Evolutionary conservation across 768 basidiomycete genomes (phyloP).

Genomic region (Trametes cinnabarina): DNA sequence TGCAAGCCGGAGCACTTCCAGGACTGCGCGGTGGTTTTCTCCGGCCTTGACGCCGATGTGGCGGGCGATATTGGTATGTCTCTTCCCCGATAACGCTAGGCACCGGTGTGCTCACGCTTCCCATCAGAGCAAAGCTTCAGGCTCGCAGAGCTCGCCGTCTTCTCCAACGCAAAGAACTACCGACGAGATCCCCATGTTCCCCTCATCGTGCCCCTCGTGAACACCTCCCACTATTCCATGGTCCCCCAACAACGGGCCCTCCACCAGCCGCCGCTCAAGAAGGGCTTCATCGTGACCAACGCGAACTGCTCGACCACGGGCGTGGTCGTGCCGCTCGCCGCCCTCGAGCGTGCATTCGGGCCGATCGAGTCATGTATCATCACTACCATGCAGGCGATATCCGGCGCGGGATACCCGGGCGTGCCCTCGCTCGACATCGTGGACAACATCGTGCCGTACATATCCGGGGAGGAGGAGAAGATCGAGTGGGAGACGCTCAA

Average conservation of each 20-base stretch:
- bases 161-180: conserved; percentile 97
- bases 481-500: conserved; percentile 99
- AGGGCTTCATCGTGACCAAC: conserved; percentile 96
- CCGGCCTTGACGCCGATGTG: conserved; percentile 92
- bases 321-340: conserved; percentile 84
- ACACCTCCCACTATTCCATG: conserved; percentile 80
- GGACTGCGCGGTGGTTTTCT: conserved; percentile 87
- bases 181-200: conserved; percentile 90
- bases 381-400: conserved; percentile 97
- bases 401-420: conserved; percentile 97
- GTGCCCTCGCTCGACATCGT: conserved; percentile 86
- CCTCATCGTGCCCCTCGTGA: conserved; percentile 95
- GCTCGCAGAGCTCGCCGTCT: conserved; percentile 83
- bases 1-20: conserved; percentile 76
- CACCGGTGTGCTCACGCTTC: conserved; percentile 1
- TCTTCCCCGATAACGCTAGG: conserved; percentile 1
- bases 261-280: conserved; percentile 64
- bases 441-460: conserved; percentile 95
- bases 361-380: conserved; percentile 90
- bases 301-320: conserved; percentile 98
- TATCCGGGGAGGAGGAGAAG: conserved; percentile 93
- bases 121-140: conserved; percentile 82
- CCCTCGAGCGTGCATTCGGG: conserved; percentile 87
- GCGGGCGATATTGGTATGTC: conserved; percentile 90
- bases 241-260: conserved; percentile 76